Conservation (phyloP, 352 stramenopile species). For the Pythium folliculosum region DNA sequence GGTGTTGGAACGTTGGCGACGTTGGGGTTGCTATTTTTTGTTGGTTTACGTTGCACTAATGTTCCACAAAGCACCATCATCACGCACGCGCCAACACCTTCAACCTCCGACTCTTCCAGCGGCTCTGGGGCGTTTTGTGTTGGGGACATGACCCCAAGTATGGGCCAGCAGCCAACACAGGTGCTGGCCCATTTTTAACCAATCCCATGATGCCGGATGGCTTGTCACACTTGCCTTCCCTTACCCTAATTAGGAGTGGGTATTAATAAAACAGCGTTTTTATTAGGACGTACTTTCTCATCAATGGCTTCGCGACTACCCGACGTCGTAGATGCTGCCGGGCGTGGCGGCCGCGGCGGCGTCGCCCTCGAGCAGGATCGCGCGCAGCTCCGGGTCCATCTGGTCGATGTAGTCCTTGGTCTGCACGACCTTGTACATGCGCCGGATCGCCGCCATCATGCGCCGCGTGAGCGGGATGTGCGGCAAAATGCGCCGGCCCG, state of each 20-base stretch:
- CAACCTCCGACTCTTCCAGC: too few species aligned
- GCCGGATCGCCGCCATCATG: conserved; percentile 38
- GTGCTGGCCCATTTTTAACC: not conserved
- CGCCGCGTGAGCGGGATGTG: conserved; percentile 38
- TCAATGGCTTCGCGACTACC: too few species aligned
- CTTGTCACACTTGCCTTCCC: too few species aligned
- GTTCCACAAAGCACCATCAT: not conserved
- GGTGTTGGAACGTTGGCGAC: too few species aligned
- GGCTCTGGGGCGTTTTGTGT: too few species aligned
- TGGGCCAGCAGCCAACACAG: too few species aligned
- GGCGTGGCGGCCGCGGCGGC: conserved; percentile 7
- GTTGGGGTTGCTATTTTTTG: too few species aligned
- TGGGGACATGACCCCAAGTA: too few species aligned
- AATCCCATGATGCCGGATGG: not conserved
- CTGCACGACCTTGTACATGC: conserved; percentile 44
- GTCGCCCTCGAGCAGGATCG: conserved; percentile 34
- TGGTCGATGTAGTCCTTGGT: conserved; percentile 48
- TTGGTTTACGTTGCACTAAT: too few species aligned
- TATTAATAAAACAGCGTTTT: too few species aligned
- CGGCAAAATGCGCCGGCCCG: conserved; percentile 30
- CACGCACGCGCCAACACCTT: not conserved
- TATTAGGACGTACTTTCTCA: too few species aligned
- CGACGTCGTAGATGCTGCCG: conserved; percentile 28
- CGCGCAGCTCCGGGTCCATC: conserved; percentile 37
- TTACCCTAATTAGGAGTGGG: too few species aligned